These are phyloP conservation scores for Geotrichum bryndzae DNA, from an alignment of 1,139 yeast genomes.

Conservation along the genomic window DNA sequence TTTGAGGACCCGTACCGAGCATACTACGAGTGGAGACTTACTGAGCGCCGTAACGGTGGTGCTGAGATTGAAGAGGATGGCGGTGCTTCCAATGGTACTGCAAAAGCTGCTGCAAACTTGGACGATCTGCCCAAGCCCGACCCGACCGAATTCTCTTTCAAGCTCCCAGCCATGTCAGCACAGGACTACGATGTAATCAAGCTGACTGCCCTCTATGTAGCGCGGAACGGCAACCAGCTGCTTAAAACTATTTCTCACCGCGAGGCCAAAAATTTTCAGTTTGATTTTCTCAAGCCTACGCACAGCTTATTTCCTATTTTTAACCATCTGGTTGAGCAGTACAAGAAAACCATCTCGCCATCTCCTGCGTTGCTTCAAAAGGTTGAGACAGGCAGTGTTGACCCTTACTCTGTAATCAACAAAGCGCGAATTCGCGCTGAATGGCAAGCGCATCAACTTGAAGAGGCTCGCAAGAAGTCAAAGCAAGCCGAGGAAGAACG, in stretches of 20 bases:
- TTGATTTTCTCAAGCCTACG: slow-evolving; percentile 55
- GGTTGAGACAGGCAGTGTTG: slow-evolving; percentile 25
- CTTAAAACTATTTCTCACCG: slow-evolving; percentile 40
- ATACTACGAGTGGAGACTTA: slow-evolving; percentile 47
- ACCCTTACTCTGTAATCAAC: slow-evolving; percentile 40
- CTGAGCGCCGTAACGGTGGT: slow-evolving; percentile 29
- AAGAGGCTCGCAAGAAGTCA: slow-evolving; percentile 32
- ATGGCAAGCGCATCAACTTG: slow-evolving; percentile 41
- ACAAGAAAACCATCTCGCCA: slow-evolving; percentile 39
- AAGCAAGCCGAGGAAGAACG: slow-evolving; percentile 38
- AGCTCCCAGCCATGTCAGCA: slow-evolving; percentile 52
- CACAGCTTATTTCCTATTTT: slow-evolving; percentile 63
- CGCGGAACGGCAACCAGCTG: slow-evolving; percentile 48
- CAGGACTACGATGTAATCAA: slow-evolving; percentile 66
- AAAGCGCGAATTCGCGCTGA: slow-evolving; percentile 56
- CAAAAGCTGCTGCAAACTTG: slow-evolving; percentile 11
- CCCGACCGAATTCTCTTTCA: slow-evolving; percentile 44
- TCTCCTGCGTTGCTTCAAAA: slow-evolving; percentile 20
- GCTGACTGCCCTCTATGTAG: slow-evolving; percentile 64
- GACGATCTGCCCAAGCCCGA: slow-evolving; percentile 34
- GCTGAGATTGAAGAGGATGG: slow-evolving; percentile 17
- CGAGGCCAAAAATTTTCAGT: slow-evolving; percentile 47
- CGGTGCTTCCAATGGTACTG: slow-evolving; percentile 1
- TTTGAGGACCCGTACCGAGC: slow-evolving; percentile 49
- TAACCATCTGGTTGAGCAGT: slow-evolving; percentile 50